Evolutionary conservation across 1,284 basidiomycete species (phyloP).

Genomic region (Schizophyllum amplum): DNA sequence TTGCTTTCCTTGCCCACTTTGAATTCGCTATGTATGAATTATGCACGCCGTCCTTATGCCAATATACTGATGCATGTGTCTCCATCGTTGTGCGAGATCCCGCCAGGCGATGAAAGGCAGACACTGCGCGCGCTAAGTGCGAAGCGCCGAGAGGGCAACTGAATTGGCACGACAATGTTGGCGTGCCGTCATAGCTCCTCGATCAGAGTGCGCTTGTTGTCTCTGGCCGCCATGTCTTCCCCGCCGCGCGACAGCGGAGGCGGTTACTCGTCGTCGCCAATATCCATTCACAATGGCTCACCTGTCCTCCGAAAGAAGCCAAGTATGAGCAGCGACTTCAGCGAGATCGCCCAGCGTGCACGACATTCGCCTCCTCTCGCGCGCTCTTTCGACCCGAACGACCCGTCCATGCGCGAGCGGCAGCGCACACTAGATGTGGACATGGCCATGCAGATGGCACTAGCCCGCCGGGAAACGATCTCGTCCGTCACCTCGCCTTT

Average conservation of each 20-base stretch:
- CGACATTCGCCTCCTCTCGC: slow-evolving; percentile 58
- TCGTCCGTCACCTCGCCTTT: slow-evolving; percentile 23
- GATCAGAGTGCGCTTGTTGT: neutral
- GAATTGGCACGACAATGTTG: neutral
- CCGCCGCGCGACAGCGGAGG: slow-evolving; percentile 16
- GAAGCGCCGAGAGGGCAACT: too few species aligned
- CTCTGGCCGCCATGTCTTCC: slow-evolving; percentile 17
- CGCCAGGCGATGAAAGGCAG: too few species aligned
- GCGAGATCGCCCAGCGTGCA: slow-evolving; percentile 32
- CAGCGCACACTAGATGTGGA: slow-evolving; percentile 83
- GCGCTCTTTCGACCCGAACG: slow-evolving; percentile 56
- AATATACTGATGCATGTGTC: neutral
- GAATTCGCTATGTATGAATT: neutral
- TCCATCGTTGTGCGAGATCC: too few species aligned
- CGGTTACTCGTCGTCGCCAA: slow-evolving; percentile 34
- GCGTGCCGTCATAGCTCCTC: neutral
- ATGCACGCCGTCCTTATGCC: neutral
- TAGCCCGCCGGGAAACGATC: slow-evolving; percentile 58
- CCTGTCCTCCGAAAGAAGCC: slow-evolving; percentile 29
- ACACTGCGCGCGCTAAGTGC: too few species aligned
- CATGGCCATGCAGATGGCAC: slow-evolving; percentile 76
- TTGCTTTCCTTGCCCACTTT: neutral
- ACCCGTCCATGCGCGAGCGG: slow-evolving; percentile 64
- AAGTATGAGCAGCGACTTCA: slow-evolving; percentile 25
- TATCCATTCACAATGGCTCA: slow-evolving; percentile 31